Percentiles rank a stretch among this genome's conserved stretches.
These are phyloP conservation scores for Aspergillus pseudoglaucus DNA, from an alignment of 2,329 filamentous ascomycete species.

Conservation along the genomic window DNA sequence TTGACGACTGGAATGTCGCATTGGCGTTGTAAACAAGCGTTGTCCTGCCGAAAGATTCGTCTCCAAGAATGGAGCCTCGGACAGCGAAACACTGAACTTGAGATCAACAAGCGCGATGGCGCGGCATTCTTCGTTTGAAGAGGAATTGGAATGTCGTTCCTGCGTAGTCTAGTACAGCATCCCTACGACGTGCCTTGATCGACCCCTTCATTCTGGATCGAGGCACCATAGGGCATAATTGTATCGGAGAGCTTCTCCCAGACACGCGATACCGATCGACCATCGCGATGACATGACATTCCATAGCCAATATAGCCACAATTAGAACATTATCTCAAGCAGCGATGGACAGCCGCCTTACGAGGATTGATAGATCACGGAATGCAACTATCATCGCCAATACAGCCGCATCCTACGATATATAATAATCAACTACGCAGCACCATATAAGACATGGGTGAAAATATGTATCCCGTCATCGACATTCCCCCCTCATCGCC, in stretches of 20 bases:
- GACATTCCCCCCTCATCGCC: constrained; percentile 66
- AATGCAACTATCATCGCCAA: too few relatives aligned
- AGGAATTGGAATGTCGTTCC: not conserved
- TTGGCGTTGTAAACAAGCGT: constrained; percentile 7
- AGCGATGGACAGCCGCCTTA: too few relatives aligned
- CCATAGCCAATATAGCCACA: too few relatives aligned
- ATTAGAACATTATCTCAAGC: too few relatives aligned
- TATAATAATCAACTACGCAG: not conserved
- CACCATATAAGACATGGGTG: not conserved
- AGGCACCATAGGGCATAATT: too few relatives aligned
- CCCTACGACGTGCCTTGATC: not conserved
- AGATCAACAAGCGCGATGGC: not conserved
- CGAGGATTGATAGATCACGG: too few relatives aligned
- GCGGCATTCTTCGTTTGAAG: not conserved
- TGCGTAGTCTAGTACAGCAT: too few relatives aligned
- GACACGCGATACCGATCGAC: too few relatives aligned
- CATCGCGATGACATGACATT: too few relatives aligned
- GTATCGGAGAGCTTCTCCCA: too few relatives aligned
- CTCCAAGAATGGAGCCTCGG: not conserved
- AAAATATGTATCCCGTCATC: constrained; percentile 56
- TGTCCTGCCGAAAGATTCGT: not conserved
- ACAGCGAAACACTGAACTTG: not conserved
- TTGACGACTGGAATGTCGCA: constrained; percentile 4
- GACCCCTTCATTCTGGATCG: too few relatives aligned
- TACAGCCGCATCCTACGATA: not conserved